phyloP scores from a whole-genome alignment of 805 yeast genomes.

The Ogataea pini region DNA sequence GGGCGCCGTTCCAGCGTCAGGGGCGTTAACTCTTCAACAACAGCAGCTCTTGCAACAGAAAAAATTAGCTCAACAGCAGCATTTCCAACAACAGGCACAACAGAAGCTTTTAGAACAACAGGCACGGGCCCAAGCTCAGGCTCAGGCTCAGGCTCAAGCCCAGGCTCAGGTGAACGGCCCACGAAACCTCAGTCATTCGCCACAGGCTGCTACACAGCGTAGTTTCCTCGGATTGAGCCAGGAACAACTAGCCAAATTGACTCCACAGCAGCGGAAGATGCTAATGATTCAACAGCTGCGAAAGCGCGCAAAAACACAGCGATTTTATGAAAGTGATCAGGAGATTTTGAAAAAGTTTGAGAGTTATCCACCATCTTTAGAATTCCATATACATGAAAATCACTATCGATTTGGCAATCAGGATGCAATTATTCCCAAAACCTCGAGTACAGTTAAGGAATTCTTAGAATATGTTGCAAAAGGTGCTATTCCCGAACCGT shows the following conservation, averaged over 20 bases:
- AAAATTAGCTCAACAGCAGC: constrained; percentile 7
- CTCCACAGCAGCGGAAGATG: constrained; percentile 43
- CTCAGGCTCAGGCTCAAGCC: constrained; percentile 23
- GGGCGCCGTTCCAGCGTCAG: not conserved
- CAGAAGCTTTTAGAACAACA: constrained; percentile 22
- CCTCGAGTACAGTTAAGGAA: constrained; percentile 73
- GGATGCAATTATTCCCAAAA: constrained; percentile 83
- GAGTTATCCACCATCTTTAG: constrained; percentile 76
- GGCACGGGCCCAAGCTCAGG: constrained; percentile 22
- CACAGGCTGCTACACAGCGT: constrained; percentile 22
- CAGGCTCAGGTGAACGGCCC: constrained; percentile 24
- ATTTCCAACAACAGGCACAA: constrained; percentile 9
- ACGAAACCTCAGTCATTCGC: constrained; percentile 29
- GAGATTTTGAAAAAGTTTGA: constrained; percentile 77
- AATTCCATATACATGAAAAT: constrained; percentile 86
- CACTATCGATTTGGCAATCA: constrained; percentile 89
- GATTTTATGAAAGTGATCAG: constrained; percentile 69
- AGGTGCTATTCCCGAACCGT: constrained; percentile 85
- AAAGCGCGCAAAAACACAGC: constrained; percentile 47
- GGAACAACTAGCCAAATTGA: constrained; percentile 37
- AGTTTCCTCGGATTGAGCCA: constrained; percentile 28
- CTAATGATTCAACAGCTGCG: constrained; percentile 44
- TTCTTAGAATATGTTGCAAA: constrained; percentile 77
- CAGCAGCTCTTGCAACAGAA: constrained; percentile 3
- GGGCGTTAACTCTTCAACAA: not conserved